Evolutionary conservation across 768 basidiomycete species (phyloP).

Genomic region (Gelatoporia subvermispora): DNA sequence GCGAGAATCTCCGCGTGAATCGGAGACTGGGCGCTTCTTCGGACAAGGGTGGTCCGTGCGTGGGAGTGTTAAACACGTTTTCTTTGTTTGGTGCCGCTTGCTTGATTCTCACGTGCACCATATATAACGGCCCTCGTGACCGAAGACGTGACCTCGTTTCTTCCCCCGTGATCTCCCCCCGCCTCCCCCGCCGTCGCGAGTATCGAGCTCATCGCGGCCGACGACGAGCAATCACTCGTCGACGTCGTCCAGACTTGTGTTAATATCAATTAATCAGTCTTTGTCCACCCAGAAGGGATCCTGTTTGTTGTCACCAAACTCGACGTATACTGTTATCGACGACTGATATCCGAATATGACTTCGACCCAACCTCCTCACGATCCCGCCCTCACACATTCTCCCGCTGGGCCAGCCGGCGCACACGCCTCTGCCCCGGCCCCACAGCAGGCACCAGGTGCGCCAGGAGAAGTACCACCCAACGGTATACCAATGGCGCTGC

Average conservation of each 20-base stretch:
- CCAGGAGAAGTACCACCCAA: background rate
- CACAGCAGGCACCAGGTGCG: background rate
- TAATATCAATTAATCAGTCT: background rate
- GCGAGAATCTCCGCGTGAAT: no score
- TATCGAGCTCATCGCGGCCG: constrained; percentile 11
- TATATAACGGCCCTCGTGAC: constrained; percentile 39
- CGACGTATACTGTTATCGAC: background rate
- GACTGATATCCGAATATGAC: constrained; percentile 11
- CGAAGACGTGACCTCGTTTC: constrained; percentile 35
- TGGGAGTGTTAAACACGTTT: constrained; percentile 20
- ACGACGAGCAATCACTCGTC: constrained; percentile 11
- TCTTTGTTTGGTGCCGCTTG: constrained; percentile 24
- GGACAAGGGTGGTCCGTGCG: constrained; percentile 21
- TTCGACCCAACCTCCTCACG: constrained; percentile 17
- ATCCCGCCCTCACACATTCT: constrained; percentile 13
- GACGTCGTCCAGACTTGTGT: background rate
- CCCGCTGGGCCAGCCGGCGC: constrained; percentile 4
- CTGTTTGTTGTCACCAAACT: constrained; percentile 1
- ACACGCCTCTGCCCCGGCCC: constrained; percentile 12
- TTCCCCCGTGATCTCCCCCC: constrained; percentile 39
- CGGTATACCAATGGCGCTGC: constrained; percentile 5
- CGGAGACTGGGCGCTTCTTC: no score
- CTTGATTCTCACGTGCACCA: constrained; percentile 21
- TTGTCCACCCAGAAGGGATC: background rate
- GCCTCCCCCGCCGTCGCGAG: constrained; percentile 12